phyloP scores from a whole-genome alignment of 2,329 filamentous ascomycete genomes.

The Epichloe sibirici region DNA sequence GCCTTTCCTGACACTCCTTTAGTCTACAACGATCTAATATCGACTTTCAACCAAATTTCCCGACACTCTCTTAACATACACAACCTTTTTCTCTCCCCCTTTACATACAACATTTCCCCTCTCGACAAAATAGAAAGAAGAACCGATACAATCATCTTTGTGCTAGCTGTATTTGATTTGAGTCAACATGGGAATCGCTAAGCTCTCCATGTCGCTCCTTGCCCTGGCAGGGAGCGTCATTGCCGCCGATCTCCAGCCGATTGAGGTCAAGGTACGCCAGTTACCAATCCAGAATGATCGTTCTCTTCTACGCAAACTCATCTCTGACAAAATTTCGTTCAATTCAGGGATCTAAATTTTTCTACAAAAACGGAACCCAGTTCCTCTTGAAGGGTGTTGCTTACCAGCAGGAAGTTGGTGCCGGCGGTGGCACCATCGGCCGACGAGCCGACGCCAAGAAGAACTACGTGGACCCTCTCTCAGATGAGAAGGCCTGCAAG shows the following conservation, averaged over 20 bases:
- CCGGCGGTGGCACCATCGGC: conserved; percentile 36
- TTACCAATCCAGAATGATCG: neutral
- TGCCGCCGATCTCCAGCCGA: conserved; percentile 39
- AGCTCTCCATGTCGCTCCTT: conserved; percentile 22
- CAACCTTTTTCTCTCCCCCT: neutral
- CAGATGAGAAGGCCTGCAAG: conserved; percentile 57
- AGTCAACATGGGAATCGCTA: conserved; percentile 22
- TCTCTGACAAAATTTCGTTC: neutral
- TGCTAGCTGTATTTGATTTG: neutral
- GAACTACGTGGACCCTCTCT: conserved; percentile 71
- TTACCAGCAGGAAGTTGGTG: conserved; percentile 72
- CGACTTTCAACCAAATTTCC: neutral
- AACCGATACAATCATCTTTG: neutral
- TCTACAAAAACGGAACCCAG: conserved; percentile 60
- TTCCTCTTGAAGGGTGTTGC: conserved; percentile 85
- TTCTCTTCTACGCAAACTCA: neutral
- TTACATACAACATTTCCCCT: neutral
- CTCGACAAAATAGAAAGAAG: neutral
- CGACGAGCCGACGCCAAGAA: conserved; percentile 17
- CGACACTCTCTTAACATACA: conserved; percentile 3
- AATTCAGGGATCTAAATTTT: conserved; percentile 67
- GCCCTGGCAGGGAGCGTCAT: conserved; percentile 30
- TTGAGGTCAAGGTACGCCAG: conserved; percentile 53
- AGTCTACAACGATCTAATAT: neutral
- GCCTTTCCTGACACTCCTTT: conserved; percentile 8